Evolutionary conservation across 2,329 filamentous ascomycete genomes (phyloP).

Genomic region (Paraconiothyrium brasiliense): DNA sequence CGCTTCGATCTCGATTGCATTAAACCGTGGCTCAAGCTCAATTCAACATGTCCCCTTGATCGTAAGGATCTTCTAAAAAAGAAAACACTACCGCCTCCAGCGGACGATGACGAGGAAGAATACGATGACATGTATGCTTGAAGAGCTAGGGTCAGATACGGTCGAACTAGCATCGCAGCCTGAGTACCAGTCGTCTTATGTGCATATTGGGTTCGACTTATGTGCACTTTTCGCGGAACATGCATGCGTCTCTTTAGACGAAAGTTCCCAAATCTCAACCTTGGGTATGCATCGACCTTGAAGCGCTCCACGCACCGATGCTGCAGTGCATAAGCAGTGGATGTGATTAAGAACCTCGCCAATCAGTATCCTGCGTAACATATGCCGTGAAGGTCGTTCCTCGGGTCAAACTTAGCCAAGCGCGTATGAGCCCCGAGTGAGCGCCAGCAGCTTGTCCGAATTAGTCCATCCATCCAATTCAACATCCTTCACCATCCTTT

Average conservation of each 20-base stretch:
- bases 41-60: slow-evolving; percentile 71
- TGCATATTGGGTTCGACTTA: neutral
- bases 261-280: neutral
- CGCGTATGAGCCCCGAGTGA: neutral
- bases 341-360: neutral
- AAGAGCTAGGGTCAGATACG: slow-evolving; percentile 12
- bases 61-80: slow-evolving; percentile 66
- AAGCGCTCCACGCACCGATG: neutral
- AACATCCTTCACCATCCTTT: neutral
- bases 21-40: slow-evolving; percentile 69
- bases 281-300: neutral
- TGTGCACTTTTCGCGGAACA: neutral
- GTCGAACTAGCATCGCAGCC: neutral
- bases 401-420: neutral
- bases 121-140: slow-evolving; percentile 62
- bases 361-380: neutral
- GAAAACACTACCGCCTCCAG: slow-evolving; percentile 53
- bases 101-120: slow-evolving; percentile 62
- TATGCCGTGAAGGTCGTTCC: neutral
- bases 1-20: slow-evolving; percentile 73
- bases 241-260: neutral
- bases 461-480: neutral
- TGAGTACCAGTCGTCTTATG: neutral
- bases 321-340: neutral
- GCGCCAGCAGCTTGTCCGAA: neutral